Base-by-base conservation (phyloP, 164 flowering plant species). In the Piper betle region DNA sequence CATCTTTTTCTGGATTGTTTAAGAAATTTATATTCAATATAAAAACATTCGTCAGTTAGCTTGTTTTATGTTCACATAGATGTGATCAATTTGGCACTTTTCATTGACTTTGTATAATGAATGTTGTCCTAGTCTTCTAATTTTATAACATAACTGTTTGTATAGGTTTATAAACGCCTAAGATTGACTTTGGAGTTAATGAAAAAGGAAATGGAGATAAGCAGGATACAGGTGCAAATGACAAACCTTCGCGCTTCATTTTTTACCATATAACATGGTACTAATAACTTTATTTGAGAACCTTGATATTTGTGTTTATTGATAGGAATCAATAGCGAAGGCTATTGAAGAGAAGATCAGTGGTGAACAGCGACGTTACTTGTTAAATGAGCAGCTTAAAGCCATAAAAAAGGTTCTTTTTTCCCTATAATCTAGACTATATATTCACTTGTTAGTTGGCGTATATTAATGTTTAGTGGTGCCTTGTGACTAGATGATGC, bases 341-440 rank as follows among this genome's bases (percentile, higher is more conserved):
- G 96, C 97, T 37, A 91, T 91, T 72, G 99, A 94, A 74, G 99
- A 94, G 69, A 94, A 94, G 69, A 84, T 94, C 53, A 94, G 96
- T 66, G 95, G 93, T 58, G 99, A 94, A 75, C 96, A 94, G 70
- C 91, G 97, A 5, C 88, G 96, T 37, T 94, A 82, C 70, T 67
- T 91, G 74, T 71, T 94, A 78, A 91, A 88, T 76, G 99, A 94
- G 74, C 99, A 94, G 72, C 91, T 91, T 62, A 94, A 94, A 75
- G 99, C 97, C 55, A 94, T 94, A 72, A 94, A 94, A 75, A 94
- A 94, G 97, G 99, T 83, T 56, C 58, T 42, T 39, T 17, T 46
- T 37, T 15, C 11, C 46, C 11, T 46, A 46, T 46, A 10, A 46
- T 15, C 10, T 6, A 46, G 50, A 10, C 50, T 10, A 2, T 46